Evolutionary conservation across 2,329 filamentous ascomycete species (phyloP), one percentile per base, ranked within the genome.

Genomic region (Colletotrichum shisoi): DNA sequence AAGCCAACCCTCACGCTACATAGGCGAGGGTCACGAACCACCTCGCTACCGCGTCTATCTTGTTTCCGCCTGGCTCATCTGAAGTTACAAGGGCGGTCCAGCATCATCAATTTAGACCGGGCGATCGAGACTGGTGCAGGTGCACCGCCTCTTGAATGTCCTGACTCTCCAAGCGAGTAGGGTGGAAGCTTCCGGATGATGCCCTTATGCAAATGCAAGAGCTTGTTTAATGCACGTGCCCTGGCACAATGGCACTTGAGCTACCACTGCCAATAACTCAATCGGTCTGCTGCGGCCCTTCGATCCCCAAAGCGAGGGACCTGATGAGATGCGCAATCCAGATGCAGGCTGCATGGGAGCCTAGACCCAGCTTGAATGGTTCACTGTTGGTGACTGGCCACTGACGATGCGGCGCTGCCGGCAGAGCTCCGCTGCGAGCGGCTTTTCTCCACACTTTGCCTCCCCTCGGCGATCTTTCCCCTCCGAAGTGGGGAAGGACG

Each of bases 391-490:
- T 51, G 48, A 45, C 27, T 45, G 40, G 42, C 8, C 7, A 31
- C 45, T 40, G 57, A 58, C 57, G 48, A 40, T 51, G 53, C 62
- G 42, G 63, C 44, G 51, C 24, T 44, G 51, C 34, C 58, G 64
- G 53, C 45, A 52, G 56, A 17, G 49, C 31, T 57, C 42, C 39
- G 52, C 17, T 51, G 40, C 37, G 45, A 34, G 52, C 63, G 53
- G 51, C 49, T n/a, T 17, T 56, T 53, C 52, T 31, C 60, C 48
- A 63, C 46, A 57, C 40, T 63, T 37, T 51, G 8, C 17, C 31
- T 40, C 9, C 15, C 17, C 45, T 46, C 31, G 60, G 40, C 53
- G 60, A 67, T 64, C 60, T 17, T 58, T 63, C 19, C 60, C 60
- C 19, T 45, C 39, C 44, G 24, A 37, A 31, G 21, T 6, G n/a